Evolutionary conservation across 73 alveolate species (phyloP), one percentile per base, ranked within the genome.

Genomic region (Vitrella brassicaformis): DNA sequence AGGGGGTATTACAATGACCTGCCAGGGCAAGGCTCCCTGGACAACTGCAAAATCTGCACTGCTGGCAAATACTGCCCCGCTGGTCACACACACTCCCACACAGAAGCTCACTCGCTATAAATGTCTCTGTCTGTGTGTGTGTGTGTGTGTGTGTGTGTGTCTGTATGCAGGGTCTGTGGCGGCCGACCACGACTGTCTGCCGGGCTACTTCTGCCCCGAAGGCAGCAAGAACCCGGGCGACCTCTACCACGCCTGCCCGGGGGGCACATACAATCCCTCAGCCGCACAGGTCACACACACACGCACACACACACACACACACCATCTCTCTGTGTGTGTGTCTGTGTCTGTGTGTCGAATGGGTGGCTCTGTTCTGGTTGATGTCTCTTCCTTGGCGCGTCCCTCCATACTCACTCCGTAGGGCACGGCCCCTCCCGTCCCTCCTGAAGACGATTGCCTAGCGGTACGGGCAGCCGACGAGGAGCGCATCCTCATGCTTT

Each of bases 231-330:
- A 75, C 71, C 78, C 83, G 19, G 85, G 79, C 31, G 87, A 86
- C 0, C 77, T 86, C 30, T 76, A 88, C 4, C 78, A 82, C 68
- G 84, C 76, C 75, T 89, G 96, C 76, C 86, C 87, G 25, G 83
- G 77, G 26, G 91, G 90, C 0, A 84, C 93, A 18, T 81, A 76
- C 27, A 80, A 72, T 29, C 86, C 75, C 19, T 66, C 84, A 81
- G 71, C 86, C 8, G 76, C 56, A 39, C 22, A 39, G 22, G 14
- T 4, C 56, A 39, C 56, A 39, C 22, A 4, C 4, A 39, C 22
- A 8, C 4, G 56, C 56, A 14, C 56, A 30, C n/a, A 66, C 0
- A 7, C 74, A 7, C 9, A 4, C 31, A n/a, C n/a, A n/a, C n/a
- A n/a, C n/a, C n/a, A n/a, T n/a, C n/a, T n/a, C n/a, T n/a, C n/a